Base-by-base conservation (phyloP, 192 early-diverging fungal genomes). In the Lobosporangium transversale region DNA sequence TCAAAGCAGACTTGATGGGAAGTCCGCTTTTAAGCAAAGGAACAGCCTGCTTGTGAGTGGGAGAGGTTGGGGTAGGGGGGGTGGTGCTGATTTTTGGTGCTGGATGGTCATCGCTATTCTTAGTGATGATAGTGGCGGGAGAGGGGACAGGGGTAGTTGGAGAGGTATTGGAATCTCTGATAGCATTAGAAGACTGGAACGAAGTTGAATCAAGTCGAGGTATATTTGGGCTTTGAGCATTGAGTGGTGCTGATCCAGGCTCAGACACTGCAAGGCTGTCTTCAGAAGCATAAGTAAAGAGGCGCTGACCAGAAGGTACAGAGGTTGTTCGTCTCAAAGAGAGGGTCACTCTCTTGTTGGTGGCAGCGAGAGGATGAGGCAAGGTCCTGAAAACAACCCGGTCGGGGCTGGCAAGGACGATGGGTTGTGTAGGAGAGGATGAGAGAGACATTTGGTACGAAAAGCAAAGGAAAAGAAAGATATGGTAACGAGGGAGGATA, bases 341-440 rank as follows among this genome's bases (percentile, higher is more conserved):
- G 10, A 76, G 58, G 36, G 73, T 76, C 32, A 76, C 73, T 30
- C 58, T 60, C 26, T 76, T 76, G 73, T 76, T 76, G 50, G 73
- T 56, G 47, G 73, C 51, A 20, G 73, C 64, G 21, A 76, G 64
- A 23, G 73, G 50, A 40, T 76, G 73, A 4, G 73, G 64, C 37
- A 76, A 51, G 10, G 73, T 65, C 29, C 73, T 64, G 37, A 76
- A 67, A 53, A 76, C 58, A 37, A 76, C 73, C 18, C 73, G 73
- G 36, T 76, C 73, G 14, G 73, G 64, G 48, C 64, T 76, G 20
- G 73, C 26, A 43, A 67, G 63, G 21, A 67, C 51, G 14, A 76
- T 67, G 58, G 73, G 47, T 26, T 76, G 73, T 30, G 64, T 40
- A 43, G 70, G 62, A 15, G 62, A 43, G 20, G 64, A 51, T n/a